Conservation (phyloP, 345 rosid species). For the Erodium maritimum region DNA sequence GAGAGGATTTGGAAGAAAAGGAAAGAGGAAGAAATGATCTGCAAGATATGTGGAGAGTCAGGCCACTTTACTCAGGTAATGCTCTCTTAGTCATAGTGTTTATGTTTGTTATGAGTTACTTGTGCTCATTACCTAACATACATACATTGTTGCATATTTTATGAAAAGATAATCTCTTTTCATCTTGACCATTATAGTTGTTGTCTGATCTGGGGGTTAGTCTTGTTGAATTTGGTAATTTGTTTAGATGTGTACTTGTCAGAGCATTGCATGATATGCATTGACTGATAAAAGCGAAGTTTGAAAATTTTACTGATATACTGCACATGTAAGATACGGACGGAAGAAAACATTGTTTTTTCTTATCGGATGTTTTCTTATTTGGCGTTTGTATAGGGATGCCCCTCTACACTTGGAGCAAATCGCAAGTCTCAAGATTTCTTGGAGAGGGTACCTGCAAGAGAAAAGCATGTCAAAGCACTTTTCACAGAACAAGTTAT, state of each 20-base stretch:
- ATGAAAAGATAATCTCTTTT: too few relatives aligned
- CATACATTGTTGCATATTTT: too few relatives aligned
- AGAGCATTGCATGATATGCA: neutral
- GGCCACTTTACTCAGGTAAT: slow-evolving; percentile 96
- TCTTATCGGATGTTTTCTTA: neutral
- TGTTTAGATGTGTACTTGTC: neutral
- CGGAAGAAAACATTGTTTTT: neutral
- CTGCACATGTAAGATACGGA: neutral
- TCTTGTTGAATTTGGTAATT: neutral
- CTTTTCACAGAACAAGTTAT: slow-evolving; percentile 72
- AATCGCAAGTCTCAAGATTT: slow-evolving; percentile 88
- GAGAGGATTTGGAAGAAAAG: slow-evolving; percentile 98
- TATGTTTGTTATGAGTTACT: too few relatives aligned
- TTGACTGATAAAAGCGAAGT: neutral
- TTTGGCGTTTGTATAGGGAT: slow-evolving; percentile 39
- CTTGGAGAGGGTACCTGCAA: slow-evolving; percentile 85
- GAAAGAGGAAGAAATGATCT: slow-evolving; percentile 97
- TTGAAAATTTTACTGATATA: neutral
- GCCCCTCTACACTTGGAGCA: slow-evolving; percentile 96
- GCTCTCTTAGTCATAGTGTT: neutral
- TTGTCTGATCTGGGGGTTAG: neutral
- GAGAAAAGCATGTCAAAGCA: slow-evolving; percentile 63
- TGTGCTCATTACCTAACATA: too few relatives aligned
- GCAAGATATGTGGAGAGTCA: slow-evolving; percentile 92
- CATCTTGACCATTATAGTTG: too few relatives aligned